Percentiles rank a stretch among this genome's conserved stretches.
Evolutionary conservation across 371 early-diverging fungal species (phyloP).

Genomic region (Mortierella sp.): DNA sequence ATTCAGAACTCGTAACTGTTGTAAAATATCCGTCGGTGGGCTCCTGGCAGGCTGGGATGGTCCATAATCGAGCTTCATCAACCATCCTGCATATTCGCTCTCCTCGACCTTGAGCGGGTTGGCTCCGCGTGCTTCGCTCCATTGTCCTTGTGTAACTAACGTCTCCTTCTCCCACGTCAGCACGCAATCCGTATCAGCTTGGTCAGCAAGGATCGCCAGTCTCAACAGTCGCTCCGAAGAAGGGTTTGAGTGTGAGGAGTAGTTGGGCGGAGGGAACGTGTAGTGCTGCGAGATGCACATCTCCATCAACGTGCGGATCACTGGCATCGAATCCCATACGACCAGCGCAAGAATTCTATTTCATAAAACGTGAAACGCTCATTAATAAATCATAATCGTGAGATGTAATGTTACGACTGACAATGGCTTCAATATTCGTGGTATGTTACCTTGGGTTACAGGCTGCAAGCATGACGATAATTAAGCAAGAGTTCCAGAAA

Average conservation of each 20-base stretch:
- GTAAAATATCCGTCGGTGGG: slow-evolving; percentile 40
- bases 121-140: slow-evolving; percentile 28
- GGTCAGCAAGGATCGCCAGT: slow-evolving; percentile 32
- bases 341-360: slow-evolving; percentile 47
- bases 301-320: slow-evolving; percentile 45
- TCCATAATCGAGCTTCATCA: slow-evolving; percentile 48
- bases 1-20: slow-evolving; percentile 37
- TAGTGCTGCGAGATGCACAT: slow-evolving; percentile 55
- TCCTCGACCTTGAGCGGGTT: slow-evolving; percentile 15
- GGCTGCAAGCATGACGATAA: slow-evolving; percentile 39
- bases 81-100: slow-evolving; percentile 47
- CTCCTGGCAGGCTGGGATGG: slow-evolving; percentile 36
- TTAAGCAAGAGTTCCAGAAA: slow-evolving; percentile 48
- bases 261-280: slow-evolving; percentile 55
- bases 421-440: not conserved
- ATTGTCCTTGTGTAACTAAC: slow-evolving; percentile 25
- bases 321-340: slow-evolving; percentile 58
- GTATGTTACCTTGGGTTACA: slow-evolving; percentile 48
- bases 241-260: slow-evolving; percentile 48
- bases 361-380: not conserved
- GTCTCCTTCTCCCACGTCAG: slow-evolving; percentile 47
- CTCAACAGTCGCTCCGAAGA: slow-evolving; percentile 48
- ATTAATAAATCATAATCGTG: not conserved
- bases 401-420: not conserved
- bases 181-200: slow-evolving; percentile 40